Base-by-base conservation (phyloP, 2,329 filamentous ascomycete species). In the Fusarium avenaceum region DNA sequence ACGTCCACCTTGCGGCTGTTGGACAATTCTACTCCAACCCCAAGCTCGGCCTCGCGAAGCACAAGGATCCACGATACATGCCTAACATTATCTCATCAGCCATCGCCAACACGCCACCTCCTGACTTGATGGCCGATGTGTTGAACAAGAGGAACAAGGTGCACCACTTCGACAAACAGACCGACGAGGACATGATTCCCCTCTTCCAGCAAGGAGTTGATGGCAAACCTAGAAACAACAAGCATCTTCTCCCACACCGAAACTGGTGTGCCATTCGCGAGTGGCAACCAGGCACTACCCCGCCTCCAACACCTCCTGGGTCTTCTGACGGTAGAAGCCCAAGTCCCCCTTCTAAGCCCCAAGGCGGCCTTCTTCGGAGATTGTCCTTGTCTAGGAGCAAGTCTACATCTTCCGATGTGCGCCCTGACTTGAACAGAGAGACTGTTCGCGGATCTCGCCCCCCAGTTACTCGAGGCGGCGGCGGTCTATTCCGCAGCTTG, bases 1-100 rank as follows among this genome's bases (percentile, higher is more conserved):
- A 98, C 75, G 96, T 98, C 20, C 94, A 98, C 78, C 85, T 99
- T 26, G 94, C 91, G 14, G 96, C 94, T 10, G 87, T 97, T 39
- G 96, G 96, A 3, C 94, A 97, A 71, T 98, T 99, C 80, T 97
- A 95, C 80, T 96, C 93, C 11, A 96, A 96, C 76, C 90, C 93
- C 15, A 96, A 93, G 78, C 84, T 95, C 22, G 80, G 81, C 7
- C 83, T 97, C 32, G 83, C 92, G 4, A 98, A 97, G 78, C 93
- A 98, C 80, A 90, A 89, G 70, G 96, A 99, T 77, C 94, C 96
- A 75, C 87, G 96, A 65, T 99, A 99, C 77, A 99, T 99, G 91
- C 92, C 94, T 6, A 99, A 99, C 74, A 82, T 99, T 62, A 89
- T 98, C 70, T 96, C 94, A 1, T 97, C 94, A 0, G 94, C 94